Conservation (phyloP, 345 rosid species). For the Populus nigra region DNA sequence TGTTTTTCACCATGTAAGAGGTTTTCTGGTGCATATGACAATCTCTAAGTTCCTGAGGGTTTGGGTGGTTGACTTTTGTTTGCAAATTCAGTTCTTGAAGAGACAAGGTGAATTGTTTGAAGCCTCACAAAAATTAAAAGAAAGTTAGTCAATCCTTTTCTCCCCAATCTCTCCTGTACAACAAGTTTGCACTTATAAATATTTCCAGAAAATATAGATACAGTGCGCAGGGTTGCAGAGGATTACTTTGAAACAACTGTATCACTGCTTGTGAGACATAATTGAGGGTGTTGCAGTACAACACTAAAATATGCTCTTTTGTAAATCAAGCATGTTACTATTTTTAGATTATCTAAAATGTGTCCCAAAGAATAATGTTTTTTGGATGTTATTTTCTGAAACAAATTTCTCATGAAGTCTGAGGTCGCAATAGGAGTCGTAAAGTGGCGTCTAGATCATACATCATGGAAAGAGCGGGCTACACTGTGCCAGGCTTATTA, state of each 20-base stretch:
- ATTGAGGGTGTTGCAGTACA: not conserved
- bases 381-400: not conserved
- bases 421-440: not conserved
- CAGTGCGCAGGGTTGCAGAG: not conserved
- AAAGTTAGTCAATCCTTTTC: conserved; percentile 40
- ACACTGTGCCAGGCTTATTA: conserved; percentile 65
- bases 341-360: not conserved
- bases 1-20: too few relatives aligned
- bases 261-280: not conserved
- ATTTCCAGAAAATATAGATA: not conserved
- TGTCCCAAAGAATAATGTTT: not conserved
- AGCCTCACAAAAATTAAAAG: conserved; percentile 80
- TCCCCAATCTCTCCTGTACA: not conserved
- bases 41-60: not conserved
- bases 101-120: conserved; percentile 60
- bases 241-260: not conserved
- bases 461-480: conserved; percentile 67
- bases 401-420: not conserved
- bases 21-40: not conserved
- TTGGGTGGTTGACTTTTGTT: not conserved
- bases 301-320: not conserved
- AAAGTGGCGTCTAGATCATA: not conserved
- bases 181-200: not conserved
- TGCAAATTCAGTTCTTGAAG: conserved; percentile 48
- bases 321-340: not conserved